These are phyloP conservation scores for Rhizoclosmatium globosum DNA, from an alignment of 192 early-diverging fungal genomes.

Conservation along the genomic window DNA sequence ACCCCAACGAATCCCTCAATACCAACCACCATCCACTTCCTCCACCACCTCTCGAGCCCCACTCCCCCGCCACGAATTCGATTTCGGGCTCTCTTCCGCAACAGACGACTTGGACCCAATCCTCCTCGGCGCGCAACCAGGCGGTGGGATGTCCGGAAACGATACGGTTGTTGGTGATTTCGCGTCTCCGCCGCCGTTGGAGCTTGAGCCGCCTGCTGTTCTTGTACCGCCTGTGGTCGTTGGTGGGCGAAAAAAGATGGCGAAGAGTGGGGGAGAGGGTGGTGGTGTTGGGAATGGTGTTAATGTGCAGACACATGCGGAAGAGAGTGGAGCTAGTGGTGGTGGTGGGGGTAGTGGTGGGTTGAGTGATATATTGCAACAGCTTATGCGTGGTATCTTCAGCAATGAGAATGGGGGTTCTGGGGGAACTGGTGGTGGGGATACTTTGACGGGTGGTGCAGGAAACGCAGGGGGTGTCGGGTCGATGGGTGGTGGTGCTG, in stretches of 20 bases:
- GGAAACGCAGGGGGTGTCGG: neutral
- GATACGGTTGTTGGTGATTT: neutral
- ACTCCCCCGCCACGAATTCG: neutral
- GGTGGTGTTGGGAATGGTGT: too few species aligned
- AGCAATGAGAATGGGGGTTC: neutral
- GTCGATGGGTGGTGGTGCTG: neutral
- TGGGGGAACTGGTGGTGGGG: neutral
- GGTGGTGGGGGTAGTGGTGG: neutral
- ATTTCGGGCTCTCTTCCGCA: neutral
- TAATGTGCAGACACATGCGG: neutral
- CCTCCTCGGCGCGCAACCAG: neutral
- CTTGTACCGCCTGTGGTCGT: neutral
- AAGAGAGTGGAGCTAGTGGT: neutral
- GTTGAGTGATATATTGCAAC: conserved; percentile 32
- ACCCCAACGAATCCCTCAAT: neutral
- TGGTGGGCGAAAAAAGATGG: too few species aligned
- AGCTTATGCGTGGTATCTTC: conserved; percentile 31
- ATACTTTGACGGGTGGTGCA: neutral
- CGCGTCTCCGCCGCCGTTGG: neutral
- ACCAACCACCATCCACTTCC: neutral
- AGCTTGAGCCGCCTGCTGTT: neutral
- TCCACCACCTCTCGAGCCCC: neutral
- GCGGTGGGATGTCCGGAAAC: neutral
- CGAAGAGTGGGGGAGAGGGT: too few species aligned
- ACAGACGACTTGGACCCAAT: neutral